Base-by-base conservation (phyloP, 768 basidiomycete species). In the Russula earlei region DNA sequence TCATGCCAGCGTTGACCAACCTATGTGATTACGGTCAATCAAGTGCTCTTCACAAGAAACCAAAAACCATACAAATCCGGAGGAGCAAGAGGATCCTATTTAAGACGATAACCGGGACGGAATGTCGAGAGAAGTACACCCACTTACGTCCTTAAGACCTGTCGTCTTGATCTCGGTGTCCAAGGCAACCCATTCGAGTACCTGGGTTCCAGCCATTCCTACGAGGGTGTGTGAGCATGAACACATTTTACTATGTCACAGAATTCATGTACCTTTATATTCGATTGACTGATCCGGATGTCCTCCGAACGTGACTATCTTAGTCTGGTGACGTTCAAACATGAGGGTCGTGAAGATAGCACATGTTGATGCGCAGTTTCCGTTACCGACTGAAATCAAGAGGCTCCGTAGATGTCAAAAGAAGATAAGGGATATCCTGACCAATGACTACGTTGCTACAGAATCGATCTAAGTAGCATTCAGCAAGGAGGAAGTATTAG, bases 341-440 rank as follows among this genome's bases (percentile, higher is more conserved):
- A 82, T 80, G 44, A 79, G 51, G 0, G 79, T 80, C 36, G 71
- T 74, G 62, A 81, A 82, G 70, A 78, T 73, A 0, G 80, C 74
- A 52, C 81, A 81, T 1, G 81, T 80, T 5, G 78, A 80, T 15
- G 78, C 79, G 50, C 80, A 82, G 10, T 25, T 36, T 24, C 59
- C 62, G 33, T 56, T 63, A 22, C 54, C 45, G 29, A 61, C 61
- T 60, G 44, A 44, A 25, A 20, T 17, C 2, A 3, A 14, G 17
- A 15, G 9, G 20, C 2, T 19, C 22, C 41, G 22, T 2, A 34
- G 14, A n/a, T n/a, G 34, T 11, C 11, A 83, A 69, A 40, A 84
- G n/a, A n/a, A n/a, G n/a, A 15, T 6, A 42, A 15, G 27, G 24
- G 20, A 25, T 37, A 0, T 0, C 19, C 45, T 34, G 29, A 62